Conservation (phyloP, 805 yeast species). For the Debaryomyces tyrocola region DNA sequence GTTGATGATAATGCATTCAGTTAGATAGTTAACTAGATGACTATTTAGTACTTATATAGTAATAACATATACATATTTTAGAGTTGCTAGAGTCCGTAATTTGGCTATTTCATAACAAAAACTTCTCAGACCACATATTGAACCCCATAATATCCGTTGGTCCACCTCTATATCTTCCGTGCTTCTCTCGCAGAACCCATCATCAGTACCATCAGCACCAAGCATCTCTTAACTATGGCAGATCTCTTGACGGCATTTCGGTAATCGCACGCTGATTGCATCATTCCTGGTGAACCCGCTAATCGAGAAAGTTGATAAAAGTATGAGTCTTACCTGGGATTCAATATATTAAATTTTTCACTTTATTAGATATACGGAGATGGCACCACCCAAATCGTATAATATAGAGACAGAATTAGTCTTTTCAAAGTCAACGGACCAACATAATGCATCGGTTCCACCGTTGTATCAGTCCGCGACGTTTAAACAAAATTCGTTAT, state of each 20-base stretch:
- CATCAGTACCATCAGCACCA: too few relatives aligned
- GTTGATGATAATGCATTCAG: not conserved
- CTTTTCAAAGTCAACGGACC: conserved; percentile 58
- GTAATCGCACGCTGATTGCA: conserved; percentile 5
- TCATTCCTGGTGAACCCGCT: conserved; percentile 6
- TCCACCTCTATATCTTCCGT: too few relatives aligned
- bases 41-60: not conserved
- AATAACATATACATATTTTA: not conserved
- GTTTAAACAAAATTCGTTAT: conserved; percentile 74
- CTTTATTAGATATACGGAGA: conserved; percentile 1
- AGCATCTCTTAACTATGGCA: too few relatives aligned
- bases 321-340: not conserved
- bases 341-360: not conserved
- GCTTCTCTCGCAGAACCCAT: too few relatives aligned
- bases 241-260: not conserved
- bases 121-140: too few relatives aligned
- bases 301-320: not conserved
- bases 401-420: conserved; percentile 72
- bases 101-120: too few relatives aligned
- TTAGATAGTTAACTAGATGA: not conserved
- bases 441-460: conserved; percentile 75
- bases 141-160: too few relatives aligned
- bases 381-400: conserved; percentile 37
- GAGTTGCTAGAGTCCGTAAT: too few relatives aligned
- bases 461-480: conserved; percentile 96